phyloP scores from a whole-genome alignment of 2,329 filamentous ascomycete genomes.

The Colletotrichum kahawae region DNA sequence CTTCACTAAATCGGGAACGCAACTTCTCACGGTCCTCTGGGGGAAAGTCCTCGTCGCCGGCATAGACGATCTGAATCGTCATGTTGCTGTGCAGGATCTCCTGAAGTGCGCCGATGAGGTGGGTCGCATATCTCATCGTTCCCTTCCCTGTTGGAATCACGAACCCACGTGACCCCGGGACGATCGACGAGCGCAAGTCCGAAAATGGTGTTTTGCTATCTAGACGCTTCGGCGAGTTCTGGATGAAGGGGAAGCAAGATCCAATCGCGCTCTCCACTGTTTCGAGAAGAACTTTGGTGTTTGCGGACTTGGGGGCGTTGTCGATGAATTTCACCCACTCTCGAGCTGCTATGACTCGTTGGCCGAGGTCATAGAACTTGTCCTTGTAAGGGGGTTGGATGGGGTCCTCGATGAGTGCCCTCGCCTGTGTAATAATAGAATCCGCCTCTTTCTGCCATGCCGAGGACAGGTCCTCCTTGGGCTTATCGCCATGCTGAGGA shows the following conservation, averaged over 20 bases:
- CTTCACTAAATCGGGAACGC: slow-evolving; percentile 22
- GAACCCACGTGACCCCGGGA: slow-evolving; percentile 31
- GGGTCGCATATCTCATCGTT: slow-evolving; percentile 36
- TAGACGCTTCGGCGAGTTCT: not conserved
- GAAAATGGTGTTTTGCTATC: slow-evolving; percentile 21
- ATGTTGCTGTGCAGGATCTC: slow-evolving; percentile 30
- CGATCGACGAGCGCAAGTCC: slow-evolving; percentile 18
- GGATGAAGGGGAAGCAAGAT: not conserved
- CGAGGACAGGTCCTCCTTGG: not conserved
- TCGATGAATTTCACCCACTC: slow-evolving; percentile 22
- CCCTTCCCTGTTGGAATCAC: slow-evolving; percentile 38
- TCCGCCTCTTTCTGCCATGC: not conserved
- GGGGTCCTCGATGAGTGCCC: slow-evolving; percentile 27
- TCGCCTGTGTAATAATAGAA: not conserved
- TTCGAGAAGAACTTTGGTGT: not conserved
- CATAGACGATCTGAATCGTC: slow-evolving; percentile 40
- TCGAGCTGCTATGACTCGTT: slow-evolving; percentile 24
- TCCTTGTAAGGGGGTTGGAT: slow-evolving; percentile 31
- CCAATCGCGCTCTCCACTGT: not conserved
- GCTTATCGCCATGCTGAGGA: not conserved
- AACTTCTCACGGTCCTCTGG: slow-evolving; percentile 27
- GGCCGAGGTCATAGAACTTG: slow-evolving; percentile 36
- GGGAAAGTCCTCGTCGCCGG: slow-evolving; percentile 36
- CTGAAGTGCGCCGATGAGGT: slow-evolving; percentile 36
- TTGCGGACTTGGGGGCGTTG: not conserved